These are phyloP conservation scores for Asterophora lycoperdoides DNA, from an alignment of 768 basidiomycete species.

Conservation along the genomic window DNA sequence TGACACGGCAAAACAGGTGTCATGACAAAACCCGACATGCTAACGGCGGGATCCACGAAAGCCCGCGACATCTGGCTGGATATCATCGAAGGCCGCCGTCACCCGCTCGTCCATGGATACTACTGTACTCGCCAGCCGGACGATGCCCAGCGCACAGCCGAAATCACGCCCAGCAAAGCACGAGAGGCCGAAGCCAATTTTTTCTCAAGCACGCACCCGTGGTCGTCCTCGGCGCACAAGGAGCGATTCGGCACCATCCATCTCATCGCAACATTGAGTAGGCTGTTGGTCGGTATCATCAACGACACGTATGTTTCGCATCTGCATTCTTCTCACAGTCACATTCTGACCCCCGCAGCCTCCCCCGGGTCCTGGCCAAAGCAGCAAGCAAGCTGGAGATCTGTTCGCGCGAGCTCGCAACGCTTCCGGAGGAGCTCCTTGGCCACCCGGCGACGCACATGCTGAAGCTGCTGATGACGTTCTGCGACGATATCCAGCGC, in stretches of 20 bases:
- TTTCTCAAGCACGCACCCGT: conserved; percentile 32
- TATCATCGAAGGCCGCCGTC: conserved; percentile 35
- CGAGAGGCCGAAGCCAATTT: conserved; percentile 31
- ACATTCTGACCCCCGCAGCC: conserved; percentile 10
- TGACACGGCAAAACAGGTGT: conserved; percentile 37
- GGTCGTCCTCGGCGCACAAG: conserved; percentile 24
- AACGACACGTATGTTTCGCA: conserved; percentile 18
- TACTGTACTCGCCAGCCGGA: conserved; percentile 41
- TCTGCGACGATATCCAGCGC: conserved; percentile 26
- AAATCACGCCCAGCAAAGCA: conserved; percentile 27
- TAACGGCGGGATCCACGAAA: conserved; percentile 33
- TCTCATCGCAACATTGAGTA: conserved; percentile 31
- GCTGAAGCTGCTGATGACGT: conserved; percentile 29
- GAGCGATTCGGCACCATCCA: conserved; percentile 34
- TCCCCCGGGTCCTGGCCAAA: conserved; percentile 28
- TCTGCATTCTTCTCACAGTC: neutral
- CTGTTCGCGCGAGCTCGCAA: conserved; percentile 22
- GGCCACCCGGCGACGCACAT: conserved; percentile 35
- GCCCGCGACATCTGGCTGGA: conserved; percentile 38
- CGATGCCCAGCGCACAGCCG: conserved; percentile 29
- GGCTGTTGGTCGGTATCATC: conserved; percentile 33
- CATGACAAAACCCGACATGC: conserved; percentile 51
- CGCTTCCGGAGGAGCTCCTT: conserved; percentile 26
- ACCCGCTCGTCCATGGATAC: conserved; percentile 38
- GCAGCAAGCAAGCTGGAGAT: conserved; percentile 19